A percentile compares a stretch with the other conserved stretches of the same genome.
phyloP scores from a whole-genome alignment of 2,329 filamentous ascomycete genomes.

The Ascosphaera apis region DNA sequence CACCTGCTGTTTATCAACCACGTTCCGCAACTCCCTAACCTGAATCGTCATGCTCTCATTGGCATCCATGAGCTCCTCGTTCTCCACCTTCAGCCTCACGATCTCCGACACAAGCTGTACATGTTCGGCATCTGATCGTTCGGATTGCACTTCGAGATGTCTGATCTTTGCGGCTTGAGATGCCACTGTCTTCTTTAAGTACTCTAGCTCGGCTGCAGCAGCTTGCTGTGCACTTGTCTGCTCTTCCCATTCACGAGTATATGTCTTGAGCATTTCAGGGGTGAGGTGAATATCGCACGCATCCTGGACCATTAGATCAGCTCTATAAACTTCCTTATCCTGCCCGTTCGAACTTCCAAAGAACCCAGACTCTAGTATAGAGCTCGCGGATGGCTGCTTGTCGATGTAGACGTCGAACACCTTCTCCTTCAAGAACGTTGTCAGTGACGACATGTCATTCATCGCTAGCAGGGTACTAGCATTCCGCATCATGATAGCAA shows the following conservation, averaged over 20 bases:
- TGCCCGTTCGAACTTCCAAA: slow-evolving; percentile 76
- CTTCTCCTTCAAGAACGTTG: slow-evolving; percentile 76
- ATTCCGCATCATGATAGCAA: slow-evolving; percentile 94
- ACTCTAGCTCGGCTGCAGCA: slow-evolving; percentile 58
- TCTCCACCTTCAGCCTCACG: slow-evolving; percentile 79
- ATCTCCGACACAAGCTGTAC: slow-evolving; percentile 76
- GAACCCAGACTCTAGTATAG: slow-evolving; percentile 86
- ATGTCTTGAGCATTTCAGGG: slow-evolving; percentile 56
- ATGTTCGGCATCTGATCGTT: slow-evolving; percentile 76
- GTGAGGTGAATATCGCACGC: slow-evolving; percentile 74
- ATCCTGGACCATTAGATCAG: slow-evolving; percentile 79
- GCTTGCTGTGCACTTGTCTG: slow-evolving; percentile 63
- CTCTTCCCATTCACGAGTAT: slow-evolving; percentile 79
- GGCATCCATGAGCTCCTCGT: slow-evolving; percentile 67
- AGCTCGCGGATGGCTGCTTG: slow-evolving; percentile 72
- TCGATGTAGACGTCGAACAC: slow-evolving; percentile 96
- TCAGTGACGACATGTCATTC: slow-evolving; percentile 77
- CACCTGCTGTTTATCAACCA: slow-evolving; percentile 73
- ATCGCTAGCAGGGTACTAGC: slow-evolving; percentile 52
- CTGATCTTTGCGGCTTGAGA: slow-evolving; percentile 56
- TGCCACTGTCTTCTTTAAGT: slow-evolving; percentile 41
- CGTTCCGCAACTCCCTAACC: slow-evolving; percentile 59
- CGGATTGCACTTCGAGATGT: slow-evolving; percentile 63
- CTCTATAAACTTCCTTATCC: slow-evolving; percentile 89
- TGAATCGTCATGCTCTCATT: slow-evolving; percentile 75